Evolutionary conservation across 352 stramenopile species (phyloP), one percentile per base, ranked within the genome.

Genomic region (Saprolegnia diclina): DNA sequence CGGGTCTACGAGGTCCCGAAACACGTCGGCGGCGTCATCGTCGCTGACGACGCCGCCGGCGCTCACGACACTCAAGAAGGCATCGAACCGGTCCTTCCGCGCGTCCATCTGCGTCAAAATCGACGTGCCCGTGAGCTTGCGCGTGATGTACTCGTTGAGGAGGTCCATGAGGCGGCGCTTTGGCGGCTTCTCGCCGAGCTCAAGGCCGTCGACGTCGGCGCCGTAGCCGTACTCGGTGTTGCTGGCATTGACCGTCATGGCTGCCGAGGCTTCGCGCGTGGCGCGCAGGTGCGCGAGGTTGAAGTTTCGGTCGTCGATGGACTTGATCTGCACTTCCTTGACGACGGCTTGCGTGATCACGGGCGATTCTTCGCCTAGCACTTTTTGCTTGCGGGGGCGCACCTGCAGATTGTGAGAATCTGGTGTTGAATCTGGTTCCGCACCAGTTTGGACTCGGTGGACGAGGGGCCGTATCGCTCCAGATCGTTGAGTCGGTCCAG

Each of bases 241-340:
- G 24, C 40, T 42, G 13, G 52, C n/a, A 4, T 38, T 75, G 22
- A 71, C n/a, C 35, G 52, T 59, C 21, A 73, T 59, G 2, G 71
- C 26, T 48, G 87, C 79, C 57, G 88, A 87, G 9, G 81, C 80
- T 67, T 94, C 87, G 37, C 82, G 79, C 37, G 78, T 92, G 29
- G 81, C 76, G 0, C 88, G 83, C 37, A 96, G 75, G 64, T 94
- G 91, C 56, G 93, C 87, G 10, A 96, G 73, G 16, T 87, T 90
- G 67, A 88, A 84, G 29, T 69, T 69, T 9, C 54, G 53, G 29
- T 90, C 79, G 71, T 90, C 91, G 54, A 95, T 87, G 22, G 91
- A 84, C 71, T 95, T 95, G 65, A 97, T 95, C 71, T 96, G 81
- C 24, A 97, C 89, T 57, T 96, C 83, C 67, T 92, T 89, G 21